phyloP scores from a whole-genome alignment of 352 stramenopile genomes.

The Pythium brassicae region DNA sequence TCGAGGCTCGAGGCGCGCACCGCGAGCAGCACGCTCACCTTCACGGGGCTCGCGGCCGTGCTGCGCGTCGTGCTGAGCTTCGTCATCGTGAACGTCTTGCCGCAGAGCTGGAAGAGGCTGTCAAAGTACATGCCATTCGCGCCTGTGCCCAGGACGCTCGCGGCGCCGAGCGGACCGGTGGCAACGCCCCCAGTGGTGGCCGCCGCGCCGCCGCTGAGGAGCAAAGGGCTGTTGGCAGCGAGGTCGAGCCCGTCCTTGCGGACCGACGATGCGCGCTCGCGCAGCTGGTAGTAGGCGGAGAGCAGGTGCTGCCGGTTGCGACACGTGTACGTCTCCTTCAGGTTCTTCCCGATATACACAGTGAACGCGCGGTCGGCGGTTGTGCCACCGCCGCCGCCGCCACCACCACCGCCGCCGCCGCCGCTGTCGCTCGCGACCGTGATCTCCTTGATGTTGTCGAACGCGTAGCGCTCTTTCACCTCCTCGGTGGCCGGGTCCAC shows the following conservation, averaged over 20 bases:
- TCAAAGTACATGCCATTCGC: slow-evolving; percentile 84
- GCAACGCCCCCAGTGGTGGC: slow-evolving; percentile 17
- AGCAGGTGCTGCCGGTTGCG: slow-evolving; percentile 78
- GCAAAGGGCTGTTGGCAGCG: slow-evolving; percentile 34
- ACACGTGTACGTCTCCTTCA: slow-evolving; percentile 86
- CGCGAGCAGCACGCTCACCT: slow-evolving; percentile 66
- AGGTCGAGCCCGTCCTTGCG: slow-evolving; percentile 48
- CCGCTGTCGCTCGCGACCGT: slow-evolving; percentile 67
- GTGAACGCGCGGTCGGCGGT: slow-evolving; percentile 76
- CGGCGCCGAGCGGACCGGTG: slow-evolving; percentile 16
- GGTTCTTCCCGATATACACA: slow-evolving; percentile 81
- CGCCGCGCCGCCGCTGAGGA: slow-evolving; percentile 23
- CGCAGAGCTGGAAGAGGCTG: slow-evolving; percentile 81
- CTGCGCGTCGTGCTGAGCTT: slow-evolving; percentile 83
- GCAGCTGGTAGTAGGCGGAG: slow-evolving; percentile 82
- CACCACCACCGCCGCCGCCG: slow-evolving; percentile 13
- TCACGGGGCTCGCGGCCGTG: slow-evolving; percentile 59
- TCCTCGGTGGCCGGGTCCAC: slow-evolving; percentile 83
- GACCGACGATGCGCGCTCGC: slow-evolving; percentile 73
- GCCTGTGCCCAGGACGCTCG: slow-evolving; percentile 16
- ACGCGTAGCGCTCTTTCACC: slow-evolving; percentile 83
- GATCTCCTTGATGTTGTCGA: slow-evolving; percentile 88
- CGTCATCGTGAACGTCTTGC: slow-evolving; percentile 81
- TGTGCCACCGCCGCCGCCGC: slow-evolving; percentile 11
- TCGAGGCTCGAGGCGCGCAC: slow-evolving; percentile 78